These are phyloP conservation scores for Ogataea salicorniae DNA, from an alignment of 805 yeast species.

Conservation along the genomic window DNA sequence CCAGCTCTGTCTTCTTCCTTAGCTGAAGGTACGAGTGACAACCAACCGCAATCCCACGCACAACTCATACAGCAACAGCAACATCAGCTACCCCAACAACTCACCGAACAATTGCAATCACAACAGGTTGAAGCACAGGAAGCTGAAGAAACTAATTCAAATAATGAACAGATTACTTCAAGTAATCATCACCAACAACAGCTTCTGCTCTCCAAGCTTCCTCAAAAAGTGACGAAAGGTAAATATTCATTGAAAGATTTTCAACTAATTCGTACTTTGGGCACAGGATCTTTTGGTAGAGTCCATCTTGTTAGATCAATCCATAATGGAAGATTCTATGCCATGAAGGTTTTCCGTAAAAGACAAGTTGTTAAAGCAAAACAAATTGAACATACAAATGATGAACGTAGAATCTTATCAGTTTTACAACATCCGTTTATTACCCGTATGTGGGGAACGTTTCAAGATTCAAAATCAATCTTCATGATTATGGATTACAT, in stretches of 20 bases:
- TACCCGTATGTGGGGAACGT: constrained; percentile 63
- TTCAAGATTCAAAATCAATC: constrained; percentile 50
- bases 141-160: not conserved
- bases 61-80: not conserved
- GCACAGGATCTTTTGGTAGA: constrained; percentile 59
- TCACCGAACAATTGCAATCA: not conserved
- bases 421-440: constrained; percentile 57
- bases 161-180: not conserved
- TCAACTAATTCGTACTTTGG: constrained; percentile 52
- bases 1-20: not conserved
- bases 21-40: not conserved
- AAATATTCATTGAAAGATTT: constrained; percentile 53
- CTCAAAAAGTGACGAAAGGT: constrained; percentile 42
- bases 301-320: constrained; percentile 55
- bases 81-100: not conserved
- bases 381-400: constrained; percentile 61
- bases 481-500: constrained; percentile 65
- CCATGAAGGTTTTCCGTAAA: constrained; percentile 54
- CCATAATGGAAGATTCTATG: constrained; percentile 56
- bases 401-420: constrained; percentile 55
- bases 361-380: constrained; percentile 56
- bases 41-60: not conserved
- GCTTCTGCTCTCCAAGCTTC: not conserved
- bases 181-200: not conserved
- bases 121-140: not conserved